These are phyloP conservation scores for Labyrinthula sp. DNA, from an alignment of 352 stramenopile species.

Conservation along the genomic window DNA sequence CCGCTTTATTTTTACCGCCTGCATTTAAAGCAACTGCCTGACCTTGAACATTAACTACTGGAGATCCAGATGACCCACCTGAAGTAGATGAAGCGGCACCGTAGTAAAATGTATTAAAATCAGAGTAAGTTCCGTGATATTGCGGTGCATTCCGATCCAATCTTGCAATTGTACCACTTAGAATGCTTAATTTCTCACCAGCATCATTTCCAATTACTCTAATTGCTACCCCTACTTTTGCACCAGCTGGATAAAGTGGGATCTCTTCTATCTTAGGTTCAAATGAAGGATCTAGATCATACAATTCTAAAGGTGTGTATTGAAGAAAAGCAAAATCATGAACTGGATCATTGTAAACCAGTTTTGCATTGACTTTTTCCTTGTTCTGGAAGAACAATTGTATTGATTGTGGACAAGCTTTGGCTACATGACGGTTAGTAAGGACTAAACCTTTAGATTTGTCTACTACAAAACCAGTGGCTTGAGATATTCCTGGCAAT, in stretches of 20 bases:
- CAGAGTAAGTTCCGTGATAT: conserved; percentile 62
- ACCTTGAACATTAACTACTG: conserved; percentile 58
- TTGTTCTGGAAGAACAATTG: conserved; percentile 77
- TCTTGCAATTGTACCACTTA: conserved; percentile 61
- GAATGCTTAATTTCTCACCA: conserved; percentile 66
- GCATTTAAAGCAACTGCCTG: conserved; percentile 68
- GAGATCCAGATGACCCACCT: conserved; percentile 58
- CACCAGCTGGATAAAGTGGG: conserved; percentile 50
- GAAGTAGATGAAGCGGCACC: conserved; percentile 49
- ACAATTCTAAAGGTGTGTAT: conserved; percentile 61
- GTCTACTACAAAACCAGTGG: conserved; percentile 70
- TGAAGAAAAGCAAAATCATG: conserved; percentile 68
- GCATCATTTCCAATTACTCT: conserved; percentile 68
- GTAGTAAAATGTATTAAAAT: conserved; percentile 78
- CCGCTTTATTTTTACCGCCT: conserved; percentile 55
- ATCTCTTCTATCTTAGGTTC: conserved; percentile 52
- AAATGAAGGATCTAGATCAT: conserved; percentile 41
- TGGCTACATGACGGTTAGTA: conserved; percentile 68
- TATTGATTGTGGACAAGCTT: conserved; percentile 47
- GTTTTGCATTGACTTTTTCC: conserved; percentile 63
- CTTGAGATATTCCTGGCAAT: conserved; percentile 53
- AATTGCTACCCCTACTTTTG: conserved; percentile 64
- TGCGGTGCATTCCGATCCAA: conserved; percentile 62
- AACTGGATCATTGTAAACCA: conserved; percentile 64
- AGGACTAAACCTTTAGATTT: conserved; percentile 57